Conservation (phyloP, 2,329 filamentous ascomycete genomes). For the Exophiala mesophila region DNA sequence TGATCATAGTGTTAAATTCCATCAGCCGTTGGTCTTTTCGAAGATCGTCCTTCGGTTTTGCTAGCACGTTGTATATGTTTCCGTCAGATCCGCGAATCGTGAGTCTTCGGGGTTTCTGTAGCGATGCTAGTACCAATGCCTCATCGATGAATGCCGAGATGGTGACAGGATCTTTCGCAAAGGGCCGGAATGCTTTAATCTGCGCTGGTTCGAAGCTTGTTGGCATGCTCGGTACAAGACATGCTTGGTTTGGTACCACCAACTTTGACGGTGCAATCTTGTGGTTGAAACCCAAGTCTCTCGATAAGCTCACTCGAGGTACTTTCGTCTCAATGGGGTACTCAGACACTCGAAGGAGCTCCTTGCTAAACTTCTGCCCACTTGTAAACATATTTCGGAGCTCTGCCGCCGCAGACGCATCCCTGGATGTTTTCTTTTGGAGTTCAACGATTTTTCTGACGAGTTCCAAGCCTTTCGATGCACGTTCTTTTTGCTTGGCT, state of each 20-base stretch:
- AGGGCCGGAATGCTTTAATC: constrained; percentile 71
- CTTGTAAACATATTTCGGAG: constrained; percentile 67
- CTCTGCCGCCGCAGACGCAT: constrained; percentile 47
- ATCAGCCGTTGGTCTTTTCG: constrained; percentile 96
- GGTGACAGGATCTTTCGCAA: constrained; percentile 78
- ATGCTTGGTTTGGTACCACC: constrained; percentile 83
- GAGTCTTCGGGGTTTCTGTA: constrained; percentile 87
- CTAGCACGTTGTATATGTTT: constrained; percentile 78
- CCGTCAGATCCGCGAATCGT: constrained; percentile 86
- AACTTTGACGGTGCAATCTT: constrained; percentile 75
- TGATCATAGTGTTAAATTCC: constrained; percentile 99
- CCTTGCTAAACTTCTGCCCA: constrained; percentile 77
- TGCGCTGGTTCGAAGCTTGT: constrained; percentile 63
- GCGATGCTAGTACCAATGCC: constrained; percentile 80
- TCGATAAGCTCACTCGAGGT: constrained; percentile 67
- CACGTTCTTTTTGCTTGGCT: constrained; percentile 67
- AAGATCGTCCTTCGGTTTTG: constrained; percentile 97
- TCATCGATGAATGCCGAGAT: constrained; percentile 78
- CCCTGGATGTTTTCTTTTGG: constrained; percentile 43
- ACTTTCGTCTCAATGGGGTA: constrained; percentile 68
- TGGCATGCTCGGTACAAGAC: constrained; percentile 76
- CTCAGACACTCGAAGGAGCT: constrained; percentile 75
- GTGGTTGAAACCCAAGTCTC: constrained; percentile 77
- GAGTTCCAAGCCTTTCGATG: constrained; percentile 45
- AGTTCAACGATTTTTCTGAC: constrained; percentile 38